Base-by-base conservation (phyloP, 1,284 basidiomycete genomes). In the Papiliotrema flavescens region DNA sequence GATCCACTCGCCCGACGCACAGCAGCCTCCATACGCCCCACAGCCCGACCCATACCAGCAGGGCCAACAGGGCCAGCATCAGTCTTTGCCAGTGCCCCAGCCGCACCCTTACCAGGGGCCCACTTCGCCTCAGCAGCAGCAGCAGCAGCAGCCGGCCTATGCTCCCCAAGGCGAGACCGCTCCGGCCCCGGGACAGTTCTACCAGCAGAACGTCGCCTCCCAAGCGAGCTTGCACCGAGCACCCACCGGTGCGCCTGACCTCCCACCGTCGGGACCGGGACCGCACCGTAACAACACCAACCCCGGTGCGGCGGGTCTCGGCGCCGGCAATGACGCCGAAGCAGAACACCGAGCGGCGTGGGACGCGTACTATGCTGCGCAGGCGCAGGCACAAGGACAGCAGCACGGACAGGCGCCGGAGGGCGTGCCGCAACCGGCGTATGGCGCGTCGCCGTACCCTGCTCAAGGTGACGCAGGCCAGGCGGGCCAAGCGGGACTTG, bases 301-400 rank as follows among this genome's bases (percentile, higher is more conserved):
- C 44, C 67, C 73, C 15, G 71, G 71, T 3, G 62, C 60, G 14
- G 68, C 68, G 14, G 69, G 71, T 9, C 50, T 67, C 22, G 69
- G 69, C 7, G 62, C 70, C 0, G 69, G 60, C 7, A 57, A 49
- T n/a, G 63, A 67, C 49, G 55, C 62, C 22, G 62, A 71, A 22
- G 62, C 63, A 14, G 64, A 69, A 35, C 63, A 73, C 45, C 61
- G 63, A 20, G 71, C 72, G 4, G 73, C 73, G 7, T 78, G 76
- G 76, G 70, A 73, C 32, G 73, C 71, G 13, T 76, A 75, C 53
- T 76, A 76, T 60, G 63, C 69, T 28, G 62, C 65, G 37, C 66
- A 70, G 48, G 63, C 64, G 1, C 66, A 70, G 47, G 63, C 64
- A 0, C 64, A 67, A 49, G 47, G 49, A n/a, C 49, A 54, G 39